Percentiles rank a stretch among this genome's conserved stretches.
phyloP scores from a whole-genome alignment of 768 basidiomycete genomes.

The Suillus clintonianus region DNA sequence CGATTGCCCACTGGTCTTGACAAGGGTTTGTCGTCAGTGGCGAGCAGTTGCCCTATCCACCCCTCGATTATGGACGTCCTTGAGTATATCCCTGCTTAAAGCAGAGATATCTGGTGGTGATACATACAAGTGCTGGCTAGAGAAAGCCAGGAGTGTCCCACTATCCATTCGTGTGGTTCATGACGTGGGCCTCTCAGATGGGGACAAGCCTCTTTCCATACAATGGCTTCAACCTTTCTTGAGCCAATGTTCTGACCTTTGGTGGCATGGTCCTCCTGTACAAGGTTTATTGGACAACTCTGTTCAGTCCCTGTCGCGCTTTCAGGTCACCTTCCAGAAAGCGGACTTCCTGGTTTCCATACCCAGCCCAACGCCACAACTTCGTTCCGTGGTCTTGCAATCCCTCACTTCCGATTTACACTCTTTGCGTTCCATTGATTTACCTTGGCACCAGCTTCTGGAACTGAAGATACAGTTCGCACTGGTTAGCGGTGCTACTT shows the following conservation, averaged over 20 bases:
- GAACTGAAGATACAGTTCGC: slow-evolving; percentile 32
- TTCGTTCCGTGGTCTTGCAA: slow-evolving; percentile 23
- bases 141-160: slow-evolving; percentile 29
- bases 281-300: slow-evolving; percentile 15
- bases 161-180: slow-evolving; percentile 27
- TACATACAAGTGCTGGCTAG: slow-evolving; percentile 26
- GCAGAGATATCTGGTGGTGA: slow-evolving; percentile 12
- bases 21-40: slow-evolving; percentile 31
- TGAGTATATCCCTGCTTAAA: slow-evolving; percentile 22
- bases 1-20: slow-evolving; percentile 27
- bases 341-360: slow-evolving; percentile 16
- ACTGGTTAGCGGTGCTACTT: slow-evolving; percentile 20
- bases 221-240: slow-evolving; percentile 27
- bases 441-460: slow-evolving; percentile 27
- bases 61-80: slow-evolving; percentile 33
- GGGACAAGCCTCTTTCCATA: slow-evolving; percentile 9
- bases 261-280: slow-evolving; percentile 34
- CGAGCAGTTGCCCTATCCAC: slow-evolving; percentile 31
- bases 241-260: slow-evolving; percentile 25
- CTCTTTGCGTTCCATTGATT: slow-evolving; percentile 22
- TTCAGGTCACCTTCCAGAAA: slow-evolving; percentile 21
- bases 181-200: slow-evolving; percentile 16
- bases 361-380: slow-evolving; percentile 13
- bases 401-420: slow-evolving; percentile 20
- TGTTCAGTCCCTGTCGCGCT: slow-evolving; percentile 13